These are phyloP conservation scores for Tolypocladium inflatum DNA, from an alignment of 2,329 filamentous ascomycete genomes.

Conservation along the genomic window DNA sequence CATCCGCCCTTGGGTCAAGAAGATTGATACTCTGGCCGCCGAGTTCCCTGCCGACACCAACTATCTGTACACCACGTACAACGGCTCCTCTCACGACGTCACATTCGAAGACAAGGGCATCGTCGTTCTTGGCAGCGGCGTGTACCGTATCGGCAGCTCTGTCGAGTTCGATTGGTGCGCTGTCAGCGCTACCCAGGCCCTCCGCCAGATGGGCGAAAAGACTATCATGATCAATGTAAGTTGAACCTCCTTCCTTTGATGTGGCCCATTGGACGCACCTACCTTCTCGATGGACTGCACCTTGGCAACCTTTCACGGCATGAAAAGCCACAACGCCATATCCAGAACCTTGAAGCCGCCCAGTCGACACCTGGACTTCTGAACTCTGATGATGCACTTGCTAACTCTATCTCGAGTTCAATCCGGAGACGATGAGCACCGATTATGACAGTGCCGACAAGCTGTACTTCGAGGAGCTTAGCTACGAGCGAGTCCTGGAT, in stretches of 20 bases:
- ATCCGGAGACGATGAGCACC: constrained; percentile 72
- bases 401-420: constrained; percentile 47
- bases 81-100: constrained; percentile 87
- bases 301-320: too few relatives aligned
- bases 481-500: constrained; percentile 97
- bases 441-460: constrained; percentile 86
- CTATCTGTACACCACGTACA: constrained; percentile 97
- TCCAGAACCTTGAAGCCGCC: too few relatives aligned
- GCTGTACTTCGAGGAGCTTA: constrained; percentile 94
- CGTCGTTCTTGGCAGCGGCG: constrained; percentile 83
- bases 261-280: too few relatives aligned
- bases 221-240: constrained; percentile 90
- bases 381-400: too few relatives aligned
- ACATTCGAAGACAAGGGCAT: constrained; percentile 88
- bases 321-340: too few relatives aligned
- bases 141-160: constrained; percentile 94
- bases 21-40: constrained; percentile 92
- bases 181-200: constrained; percentile 76
- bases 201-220: constrained; percentile 85
- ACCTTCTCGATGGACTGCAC: too few relatives aligned
- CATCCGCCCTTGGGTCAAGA: constrained; percentile 94
- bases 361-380: too few relatives aligned
- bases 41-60: constrained; percentile 94
- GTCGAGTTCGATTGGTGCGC: constrained; percentile 99
- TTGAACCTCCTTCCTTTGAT: constrained; percentile 1